A percentile compares a stretch with the other conserved stretches of the same genome.
Evolutionary conservation across 169 alveolate species (phyloP).

Genomic region (Plasmodium berghei): DNA sequence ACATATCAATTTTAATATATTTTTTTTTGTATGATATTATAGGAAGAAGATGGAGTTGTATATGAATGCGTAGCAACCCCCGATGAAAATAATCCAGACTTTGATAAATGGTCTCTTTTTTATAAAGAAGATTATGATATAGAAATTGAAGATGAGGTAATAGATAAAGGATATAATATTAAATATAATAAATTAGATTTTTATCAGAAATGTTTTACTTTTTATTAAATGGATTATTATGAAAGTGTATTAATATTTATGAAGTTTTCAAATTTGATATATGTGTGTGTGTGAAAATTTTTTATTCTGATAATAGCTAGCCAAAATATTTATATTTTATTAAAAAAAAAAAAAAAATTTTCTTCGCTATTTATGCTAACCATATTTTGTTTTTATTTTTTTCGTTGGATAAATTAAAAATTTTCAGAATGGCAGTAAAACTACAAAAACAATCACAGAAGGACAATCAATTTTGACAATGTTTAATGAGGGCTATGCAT

Average conservation of each 20-base stretch:
- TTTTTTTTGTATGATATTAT: neutral
- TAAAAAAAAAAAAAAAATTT: no score
- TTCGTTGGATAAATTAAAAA: no score
- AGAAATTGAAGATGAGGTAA: constrained; percentile 71
- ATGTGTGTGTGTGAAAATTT: no score
- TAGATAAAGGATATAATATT: neutral
- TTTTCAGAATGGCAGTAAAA: constrained; percentile 39
- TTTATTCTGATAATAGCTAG: no score
- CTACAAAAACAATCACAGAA: constrained; percentile 38
- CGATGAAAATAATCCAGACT: constrained; percentile 51
- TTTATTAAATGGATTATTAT: no score
- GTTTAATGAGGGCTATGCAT: constrained; percentile 75
- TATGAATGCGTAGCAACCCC: constrained; percentile 60
- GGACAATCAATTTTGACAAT: constrained; percentile 49
- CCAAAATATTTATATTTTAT: no score
- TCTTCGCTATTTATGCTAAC: no score
- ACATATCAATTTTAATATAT: neutral
- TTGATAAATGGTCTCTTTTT: constrained; percentile 65
- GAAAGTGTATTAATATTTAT: no score
- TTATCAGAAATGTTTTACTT: no score
- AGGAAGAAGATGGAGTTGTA: constrained; percentile 75
- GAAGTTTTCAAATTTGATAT: no score
- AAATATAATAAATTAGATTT: neutral
- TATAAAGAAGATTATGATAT: constrained; percentile 68
- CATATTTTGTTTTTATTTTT: no score